Percentiles rank a stretch among this genome's conserved stretches.
Evolutionary conservation across 176 grass and related monocot species (phyloP).

Genomic region (Poa annua): DNA sequence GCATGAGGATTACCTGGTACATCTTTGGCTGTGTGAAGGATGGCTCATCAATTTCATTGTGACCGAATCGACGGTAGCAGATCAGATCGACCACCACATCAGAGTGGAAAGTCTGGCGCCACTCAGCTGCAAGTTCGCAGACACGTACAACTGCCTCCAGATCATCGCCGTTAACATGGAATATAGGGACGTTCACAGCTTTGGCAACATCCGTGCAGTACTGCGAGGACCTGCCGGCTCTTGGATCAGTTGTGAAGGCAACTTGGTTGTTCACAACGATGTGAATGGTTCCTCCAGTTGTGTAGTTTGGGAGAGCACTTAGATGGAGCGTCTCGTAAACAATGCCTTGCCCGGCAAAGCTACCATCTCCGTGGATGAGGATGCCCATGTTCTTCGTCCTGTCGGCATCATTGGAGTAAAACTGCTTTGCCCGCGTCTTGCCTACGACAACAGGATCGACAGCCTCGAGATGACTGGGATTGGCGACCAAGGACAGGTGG

Average conservation of each 20-base stretch:
- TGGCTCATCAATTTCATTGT: conserved; percentile 98
- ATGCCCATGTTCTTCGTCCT: conserved; percentile 92
- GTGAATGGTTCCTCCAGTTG: conserved; percentile 90
- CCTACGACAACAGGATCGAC: conserved; percentile 91
- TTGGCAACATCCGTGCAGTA: conserved; percentile 82
- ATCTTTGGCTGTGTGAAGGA: conserved; percentile 98
- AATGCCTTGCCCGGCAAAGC: conserved; percentile 94
- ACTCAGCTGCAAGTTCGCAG: conserved; percentile 90
- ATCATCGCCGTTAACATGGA: conserved; percentile 96
- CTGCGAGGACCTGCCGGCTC: conserved; percentile 71
- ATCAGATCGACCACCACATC: conserved; percentile 92
- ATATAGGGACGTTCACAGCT: conserved; percentile 70
- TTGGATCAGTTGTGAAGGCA: conserved; percentile 79
- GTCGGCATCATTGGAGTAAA: conserved; percentile 80
- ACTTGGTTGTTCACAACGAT: conserved; percentile 80
- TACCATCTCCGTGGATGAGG: conserved; percentile 91
- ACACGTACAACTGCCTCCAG: conserved; percentile 89
- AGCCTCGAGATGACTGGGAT: conserved; percentile 91
- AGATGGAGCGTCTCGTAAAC: conserved; percentile 96
- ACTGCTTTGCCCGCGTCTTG: conserved; percentile 93
- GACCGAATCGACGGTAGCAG: conserved; percentile 89
- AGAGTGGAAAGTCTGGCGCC: conserved; percentile 93
- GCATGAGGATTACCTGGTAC: conserved; percentile 72
- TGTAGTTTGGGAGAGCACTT: conserved; percentile 91
- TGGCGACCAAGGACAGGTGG: conserved; percentile 87